Conservation (phyloP, 2,329 filamentous ascomycete genomes). For the Cytospora mali region DNA sequence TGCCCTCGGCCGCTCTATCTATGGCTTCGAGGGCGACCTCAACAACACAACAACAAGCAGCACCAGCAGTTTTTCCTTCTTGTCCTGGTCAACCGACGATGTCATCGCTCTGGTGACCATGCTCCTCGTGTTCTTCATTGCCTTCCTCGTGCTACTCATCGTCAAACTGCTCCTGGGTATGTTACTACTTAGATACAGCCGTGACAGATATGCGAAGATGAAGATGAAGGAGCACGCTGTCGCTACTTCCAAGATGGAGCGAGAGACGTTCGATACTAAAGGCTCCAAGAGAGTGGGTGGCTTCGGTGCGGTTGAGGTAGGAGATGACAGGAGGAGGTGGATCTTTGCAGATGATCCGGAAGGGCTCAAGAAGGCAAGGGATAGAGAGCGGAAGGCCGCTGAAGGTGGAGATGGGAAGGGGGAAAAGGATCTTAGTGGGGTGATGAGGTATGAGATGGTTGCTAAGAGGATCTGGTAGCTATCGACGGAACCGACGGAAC, state of each 20-base stretch:
- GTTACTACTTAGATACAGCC: constrained; percentile 76
- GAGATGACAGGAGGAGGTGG: constrained; percentile 82
- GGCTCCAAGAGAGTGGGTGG: constrained; percentile 73
- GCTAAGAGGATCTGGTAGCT: constrained; percentile 91
- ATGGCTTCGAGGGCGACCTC: constrained; percentile 55
- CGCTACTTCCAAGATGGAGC: constrained; percentile 49
- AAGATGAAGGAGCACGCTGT: constrained; percentile 65
- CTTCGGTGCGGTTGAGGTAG: constrained; percentile 84
- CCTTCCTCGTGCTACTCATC: constrained; percentile 83
- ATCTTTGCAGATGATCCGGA: constrained; percentile 86
- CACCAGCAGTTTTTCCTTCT: constrained; percentile 45
- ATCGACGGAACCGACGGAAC: background rate
- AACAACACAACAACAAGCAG: constrained; percentile 31
- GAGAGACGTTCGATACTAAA: constrained; percentile 64
- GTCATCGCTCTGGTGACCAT: constrained; percentile 77
- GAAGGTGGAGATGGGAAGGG: constrained; percentile 51
- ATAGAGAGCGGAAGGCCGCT: constrained; percentile 63
- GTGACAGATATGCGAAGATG: constrained; percentile 80
- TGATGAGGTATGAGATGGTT: constrained; percentile 88
- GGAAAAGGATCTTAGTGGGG: constrained; percentile 65
- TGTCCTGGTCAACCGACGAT: constrained; percentile 69
- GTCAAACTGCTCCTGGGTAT: constrained; percentile 88
- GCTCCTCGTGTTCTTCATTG: constrained; percentile 80
- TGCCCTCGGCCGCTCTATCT: constrained; percentile 74
- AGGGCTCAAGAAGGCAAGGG: constrained; percentile 61